phyloP scores from a whole-genome alignment of 2,329 filamentous ascomycete genomes.

The Hypoxylon sp. region DNA sequence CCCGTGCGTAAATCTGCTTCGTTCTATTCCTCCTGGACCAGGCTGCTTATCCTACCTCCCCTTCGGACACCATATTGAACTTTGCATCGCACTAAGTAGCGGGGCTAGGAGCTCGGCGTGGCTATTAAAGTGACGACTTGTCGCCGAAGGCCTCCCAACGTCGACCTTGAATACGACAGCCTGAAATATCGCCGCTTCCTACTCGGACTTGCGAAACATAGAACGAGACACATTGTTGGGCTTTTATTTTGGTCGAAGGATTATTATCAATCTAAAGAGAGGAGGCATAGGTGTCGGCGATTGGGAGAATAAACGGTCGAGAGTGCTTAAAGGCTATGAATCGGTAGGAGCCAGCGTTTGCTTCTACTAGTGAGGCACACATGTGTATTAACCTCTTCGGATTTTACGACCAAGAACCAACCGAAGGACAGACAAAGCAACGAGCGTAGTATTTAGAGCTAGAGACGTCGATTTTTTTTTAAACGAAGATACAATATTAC shows the following conservation, averaged over 20 bases:
- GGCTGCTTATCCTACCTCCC: constrained; percentile 16
- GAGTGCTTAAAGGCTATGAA: constrained; percentile 17
- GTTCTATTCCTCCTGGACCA: constrained; percentile 33
- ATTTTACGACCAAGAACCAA: constrained; percentile 6
- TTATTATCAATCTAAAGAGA: constrained; percentile 26
- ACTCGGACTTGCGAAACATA: constrained; percentile 15
- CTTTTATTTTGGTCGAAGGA: constrained; percentile 27
- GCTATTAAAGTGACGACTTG: constrained; percentile 20
- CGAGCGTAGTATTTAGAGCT: constrained; percentile 18
- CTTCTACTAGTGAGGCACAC: constrained; percentile 20
- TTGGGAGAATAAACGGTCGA: constrained; percentile 11
- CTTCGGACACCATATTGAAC: constrained; percentile 2
- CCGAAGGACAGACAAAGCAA: constrained; percentile 5
- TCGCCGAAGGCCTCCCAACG: constrained; percentile 22
- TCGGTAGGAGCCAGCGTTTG: constrained; percentile 19
- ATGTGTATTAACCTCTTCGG: constrained; percentile 5
- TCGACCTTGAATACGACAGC: constrained; percentile 11
- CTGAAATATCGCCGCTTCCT: constrained; percentile 15
- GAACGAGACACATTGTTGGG: constrained; percentile 5
- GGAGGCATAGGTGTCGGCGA: constrained; percentile 10
- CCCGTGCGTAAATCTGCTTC: constrained; percentile 27
- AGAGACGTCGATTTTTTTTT: neutral
- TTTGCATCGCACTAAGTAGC: constrained; percentile 15
- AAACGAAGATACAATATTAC: neutral
- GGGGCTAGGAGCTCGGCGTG: constrained; percentile 20